phyloP scores from a whole-genome alignment of 148 eudicot genomes.

The Spergularia marina region DNA sequence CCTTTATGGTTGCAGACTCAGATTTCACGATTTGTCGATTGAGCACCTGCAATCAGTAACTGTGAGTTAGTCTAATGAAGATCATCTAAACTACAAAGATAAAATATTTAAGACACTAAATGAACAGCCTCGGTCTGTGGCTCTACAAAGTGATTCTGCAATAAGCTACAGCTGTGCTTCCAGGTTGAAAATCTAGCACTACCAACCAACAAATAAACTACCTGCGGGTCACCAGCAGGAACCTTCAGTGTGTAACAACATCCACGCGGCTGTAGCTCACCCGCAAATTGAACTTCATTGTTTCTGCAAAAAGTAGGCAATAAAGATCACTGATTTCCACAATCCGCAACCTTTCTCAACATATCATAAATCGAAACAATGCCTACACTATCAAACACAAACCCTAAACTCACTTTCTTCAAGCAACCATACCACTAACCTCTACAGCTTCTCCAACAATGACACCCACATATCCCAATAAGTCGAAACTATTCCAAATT shows the following conservation, averaged over 20 bases:
- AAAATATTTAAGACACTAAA: background rate
- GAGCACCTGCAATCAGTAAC: conserved; percentile 61
- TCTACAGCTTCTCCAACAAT: background rate
- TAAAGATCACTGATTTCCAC: background rate
- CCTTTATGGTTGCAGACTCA: conserved; percentile 92
- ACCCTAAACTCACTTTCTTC: background rate
- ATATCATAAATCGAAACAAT: background rate
- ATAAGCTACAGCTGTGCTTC: background rate
- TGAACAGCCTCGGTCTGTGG: background rate
- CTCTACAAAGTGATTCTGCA: background rate
- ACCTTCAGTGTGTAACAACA: conserved; percentile 52
- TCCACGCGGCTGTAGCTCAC: conserved; percentile 81
- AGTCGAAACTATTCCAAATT: background rate
- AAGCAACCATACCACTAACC: background rate
- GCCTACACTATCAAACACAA: background rate
- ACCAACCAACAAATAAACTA: conserved; percentile 16
- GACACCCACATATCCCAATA: background rate
- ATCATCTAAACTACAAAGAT: background rate
- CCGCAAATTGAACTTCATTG: conserved; percentile 96
- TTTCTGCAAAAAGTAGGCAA: conserved; percentile 47
- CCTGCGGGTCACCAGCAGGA: conserved; percentile 72
- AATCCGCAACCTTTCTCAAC: background rate
- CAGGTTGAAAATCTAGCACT: background rate
- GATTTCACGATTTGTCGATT: conserved; percentile 93
- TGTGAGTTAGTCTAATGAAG: conserved; percentile 15